Conservation (phyloP, 805 yeast species). For the Candida germanica region DNA sequence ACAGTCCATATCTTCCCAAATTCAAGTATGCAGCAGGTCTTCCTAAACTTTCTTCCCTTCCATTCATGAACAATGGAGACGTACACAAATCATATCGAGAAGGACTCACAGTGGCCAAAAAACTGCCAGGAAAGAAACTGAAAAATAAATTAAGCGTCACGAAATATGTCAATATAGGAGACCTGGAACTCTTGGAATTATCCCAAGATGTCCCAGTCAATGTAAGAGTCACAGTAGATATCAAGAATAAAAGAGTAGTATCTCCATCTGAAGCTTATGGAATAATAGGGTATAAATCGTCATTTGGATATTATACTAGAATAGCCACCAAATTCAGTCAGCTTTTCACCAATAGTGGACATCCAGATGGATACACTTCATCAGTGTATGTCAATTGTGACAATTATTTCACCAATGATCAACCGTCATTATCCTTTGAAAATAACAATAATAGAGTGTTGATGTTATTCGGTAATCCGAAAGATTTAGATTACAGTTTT, state of each 20-base stretch:
- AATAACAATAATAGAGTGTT: slow-evolving; percentile 35
- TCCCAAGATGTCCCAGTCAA: slow-evolving; percentile 66
- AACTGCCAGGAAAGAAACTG: slow-evolving; percentile 36
- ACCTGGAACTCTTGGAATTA: slow-evolving; percentile 54
- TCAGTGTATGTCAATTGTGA: slow-evolving; percentile 67
- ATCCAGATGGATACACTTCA: slow-evolving; percentile 64
- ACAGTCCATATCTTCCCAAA: slow-evolving; percentile 26
- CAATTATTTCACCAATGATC: slow-evolving; percentile 45
- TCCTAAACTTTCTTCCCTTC: slow-evolving; percentile 71
- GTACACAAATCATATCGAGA: slow-evolving; percentile 47
- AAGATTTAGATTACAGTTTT: slow-evolving; percentile 54
- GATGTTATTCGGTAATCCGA: slow-evolving; percentile 63
- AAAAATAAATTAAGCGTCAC: slow-evolving; percentile 56
- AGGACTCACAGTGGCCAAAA: slow-evolving; percentile 55
- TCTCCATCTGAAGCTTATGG: slow-evolving; percentile 73
- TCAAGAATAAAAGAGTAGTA: slow-evolving; percentile 58
- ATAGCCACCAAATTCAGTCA: slow-evolving; percentile 57
- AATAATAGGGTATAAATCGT: slow-evolving; percentile 51
- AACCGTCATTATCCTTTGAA: slow-evolving; percentile 15
- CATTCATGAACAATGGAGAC: slow-evolving; percentile 58
- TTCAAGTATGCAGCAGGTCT: slow-evolving; percentile 63
- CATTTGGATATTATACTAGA: slow-evolving; percentile 75
- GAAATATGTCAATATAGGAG: slow-evolving; percentile 76
- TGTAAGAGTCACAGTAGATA: slow-evolving; percentile 78
- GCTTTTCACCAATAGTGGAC: slow-evolving; percentile 67